Evolutionary conservation across 441 rosid species (phyloP).

Genomic region (Gossypium gossypioides): DNA sequence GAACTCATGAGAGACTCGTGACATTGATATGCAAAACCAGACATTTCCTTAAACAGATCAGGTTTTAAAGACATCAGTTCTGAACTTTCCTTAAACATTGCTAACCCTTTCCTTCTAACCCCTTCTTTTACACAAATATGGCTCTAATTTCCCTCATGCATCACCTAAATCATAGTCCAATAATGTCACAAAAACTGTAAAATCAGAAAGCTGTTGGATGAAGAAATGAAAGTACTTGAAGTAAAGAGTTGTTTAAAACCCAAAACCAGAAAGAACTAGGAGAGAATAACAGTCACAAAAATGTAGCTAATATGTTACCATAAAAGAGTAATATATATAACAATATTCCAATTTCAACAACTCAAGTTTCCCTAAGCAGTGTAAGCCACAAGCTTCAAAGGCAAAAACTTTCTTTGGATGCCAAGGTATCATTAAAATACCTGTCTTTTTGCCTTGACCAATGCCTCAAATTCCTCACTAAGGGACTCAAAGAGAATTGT

Average conservation of each 20-base stretch:
- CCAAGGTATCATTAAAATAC: slow-evolving; percentile 26
- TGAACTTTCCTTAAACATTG: neutral
- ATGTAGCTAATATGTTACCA: slow-evolving; percentile 5
- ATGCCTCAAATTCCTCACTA: slow-evolving; percentile 21
- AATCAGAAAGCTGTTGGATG: neutral
- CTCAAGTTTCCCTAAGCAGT: slow-evolving; percentile 26
- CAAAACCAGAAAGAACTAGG: slow-evolving; percentile 17
- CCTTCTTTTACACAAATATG: neutral
- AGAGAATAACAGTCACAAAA: slow-evolving; percentile 13
- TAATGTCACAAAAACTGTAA: neutral
- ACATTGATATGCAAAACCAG: slow-evolving; percentile 5
- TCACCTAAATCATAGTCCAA: neutral
- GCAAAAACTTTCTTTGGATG: slow-evolving; percentile 23
- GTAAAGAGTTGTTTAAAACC: neutral
- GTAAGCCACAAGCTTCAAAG: slow-evolving; percentile 23
- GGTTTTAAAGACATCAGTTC: neutral
- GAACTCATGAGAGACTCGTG: neutral
- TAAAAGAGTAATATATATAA: neutral
- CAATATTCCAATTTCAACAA: slow-evolving; percentile 21
- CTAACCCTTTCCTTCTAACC: neutral
- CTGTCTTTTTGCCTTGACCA: slow-evolving; percentile 23
- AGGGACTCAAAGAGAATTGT: neutral
- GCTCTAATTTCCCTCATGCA: slow-evolving; percentile 3
- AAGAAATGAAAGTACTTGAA: slow-evolving; percentile 19
- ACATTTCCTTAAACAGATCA: slow-evolving; percentile 13